Conservation (phyloP, 228 moss, liverwort and hornwort species). For the Sphagnum fallax region DNA sequence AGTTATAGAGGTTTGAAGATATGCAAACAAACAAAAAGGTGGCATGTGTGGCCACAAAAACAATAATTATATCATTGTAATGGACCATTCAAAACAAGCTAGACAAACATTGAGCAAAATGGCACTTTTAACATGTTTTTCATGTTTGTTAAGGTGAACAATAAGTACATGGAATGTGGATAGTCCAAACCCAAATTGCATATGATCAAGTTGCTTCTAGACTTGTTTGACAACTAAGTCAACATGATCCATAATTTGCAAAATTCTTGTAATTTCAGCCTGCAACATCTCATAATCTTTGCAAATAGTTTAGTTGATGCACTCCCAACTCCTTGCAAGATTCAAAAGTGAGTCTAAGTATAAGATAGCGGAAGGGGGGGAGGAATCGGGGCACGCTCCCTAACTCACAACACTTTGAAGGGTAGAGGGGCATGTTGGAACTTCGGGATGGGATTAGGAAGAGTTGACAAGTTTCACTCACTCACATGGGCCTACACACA, state of each 20-base stretch:
- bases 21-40: background rate
- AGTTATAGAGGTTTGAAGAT: background rate
- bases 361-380: too few species aligned
- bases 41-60: background rate
- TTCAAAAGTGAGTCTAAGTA: too few species aligned
- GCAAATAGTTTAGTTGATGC: background rate
- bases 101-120: background rate
- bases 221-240: background rate
- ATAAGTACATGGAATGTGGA: background rate
- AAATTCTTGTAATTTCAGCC: background rate
- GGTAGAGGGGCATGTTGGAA: too few species aligned
- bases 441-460: too few species aligned
- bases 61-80: background rate
- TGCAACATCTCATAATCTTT: background rate
- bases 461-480: too few species aligned
- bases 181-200: background rate
- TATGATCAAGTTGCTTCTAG: background rate
- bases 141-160: background rate
- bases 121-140: background rate
- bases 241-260: background rate
- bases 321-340: too few species aligned
- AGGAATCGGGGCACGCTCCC: too few species aligned
- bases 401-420: too few species aligned
- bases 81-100: background rate
- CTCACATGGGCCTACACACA: too few species aligned